Base-by-base conservation (phyloP, 768 basidiomycete genomes). In the Russula vinacea region DNA sequence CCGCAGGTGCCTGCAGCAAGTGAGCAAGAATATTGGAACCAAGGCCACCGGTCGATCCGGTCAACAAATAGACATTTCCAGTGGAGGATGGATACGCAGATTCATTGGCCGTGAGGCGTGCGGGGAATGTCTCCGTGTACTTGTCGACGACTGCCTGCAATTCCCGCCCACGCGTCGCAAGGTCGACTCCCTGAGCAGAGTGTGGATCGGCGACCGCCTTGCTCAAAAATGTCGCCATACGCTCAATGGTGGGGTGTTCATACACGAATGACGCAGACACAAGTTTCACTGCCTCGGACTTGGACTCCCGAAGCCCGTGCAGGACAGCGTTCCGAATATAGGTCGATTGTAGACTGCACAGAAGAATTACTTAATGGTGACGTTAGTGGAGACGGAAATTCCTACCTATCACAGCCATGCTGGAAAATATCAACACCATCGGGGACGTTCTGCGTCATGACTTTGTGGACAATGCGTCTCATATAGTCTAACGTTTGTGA, bases 351-450 rank as follows among this genome's bases (percentile, higher is more conserved):
- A 73, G 57, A 51, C 73, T 73, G 7, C 16, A 42, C 17, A 8
- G 14, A 10, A 9, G 17, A 11, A 9, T 56, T 57, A 55, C 2
- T 54, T 22, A 13, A 56, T 7, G 9, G 10, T 1, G 26, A 56
- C 1, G 35, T 13, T 19, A 37, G 22, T 14, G 26, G 37, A 39
- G 22, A 22, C 8, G 11, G 26, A 61, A 7, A n/a, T 33, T 13
- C 47, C 19, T 51, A 78, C 77, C 77, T 78, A 61, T 79, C 78
- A 55, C 78, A 77, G 5, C 79, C 79, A 42, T 73, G 59, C 53
- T 75, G 73, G 65, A 80, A 79, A 32, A 81, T 58, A 58, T 79
- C 78, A 22, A 74, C 76, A 1, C 67, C 62, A 61, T 80, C 78
- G 5, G 57, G 54, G 14, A 77, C 54, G 1, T 58, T 42, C 3